These are phyloP conservation scores for Penicillium mononematosum DNA, from an alignment of 495 filamentous ascomycete species.

Conservation along the genomic window DNA sequence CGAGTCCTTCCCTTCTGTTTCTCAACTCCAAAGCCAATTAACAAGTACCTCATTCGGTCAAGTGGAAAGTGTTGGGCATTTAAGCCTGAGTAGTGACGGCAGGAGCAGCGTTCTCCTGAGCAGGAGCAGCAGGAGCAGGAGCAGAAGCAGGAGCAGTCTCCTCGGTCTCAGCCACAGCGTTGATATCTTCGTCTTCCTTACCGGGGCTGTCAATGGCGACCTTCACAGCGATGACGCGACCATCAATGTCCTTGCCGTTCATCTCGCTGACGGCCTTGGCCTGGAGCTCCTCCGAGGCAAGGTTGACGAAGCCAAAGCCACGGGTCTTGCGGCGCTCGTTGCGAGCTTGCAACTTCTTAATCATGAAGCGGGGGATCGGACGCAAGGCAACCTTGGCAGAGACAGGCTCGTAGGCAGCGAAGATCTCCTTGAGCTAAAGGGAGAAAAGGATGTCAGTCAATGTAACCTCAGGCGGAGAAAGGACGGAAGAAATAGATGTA, in stretches of 20 bases:
- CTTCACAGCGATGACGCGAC: constrained; percentile 99
- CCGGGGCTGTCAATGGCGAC: constrained; percentile 98
- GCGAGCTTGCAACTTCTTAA: constrained; percentile 97
- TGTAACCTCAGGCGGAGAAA: not conserved
- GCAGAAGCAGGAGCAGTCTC: constrained; percentile 40
- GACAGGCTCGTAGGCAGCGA: constrained; percentile 80
- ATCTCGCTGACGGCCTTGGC: constrained; percentile 95
- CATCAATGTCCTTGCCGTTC: constrained; percentile 98
- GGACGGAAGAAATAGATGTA: not conserved
- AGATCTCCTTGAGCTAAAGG: constrained; percentile 89
- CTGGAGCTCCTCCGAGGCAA: constrained; percentile 92
- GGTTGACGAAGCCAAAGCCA: constrained; percentile 96
- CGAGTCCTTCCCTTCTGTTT: not conserved
- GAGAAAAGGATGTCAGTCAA: constrained; percentile 19
- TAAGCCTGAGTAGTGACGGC: constrained; percentile 35
- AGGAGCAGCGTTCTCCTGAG: constrained; percentile 15
- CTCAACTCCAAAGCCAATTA: constrained; percentile 15
- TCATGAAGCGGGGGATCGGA: constrained; percentile 99
- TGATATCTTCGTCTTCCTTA: constrained; percentile 92
- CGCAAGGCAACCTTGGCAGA: constrained; percentile 98
- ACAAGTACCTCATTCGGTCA: constrained; percentile 25
- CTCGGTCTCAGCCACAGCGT: constrained; percentile 57
- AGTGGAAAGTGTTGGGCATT: constrained; percentile 25
- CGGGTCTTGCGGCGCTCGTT: constrained; percentile 98
- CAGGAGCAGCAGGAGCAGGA: constrained; percentile 27